These are phyloP conservation scores for Eucalyptus polybractea DNA, from an alignment of 345 rosid species.

Conservation along the genomic window DNA sequence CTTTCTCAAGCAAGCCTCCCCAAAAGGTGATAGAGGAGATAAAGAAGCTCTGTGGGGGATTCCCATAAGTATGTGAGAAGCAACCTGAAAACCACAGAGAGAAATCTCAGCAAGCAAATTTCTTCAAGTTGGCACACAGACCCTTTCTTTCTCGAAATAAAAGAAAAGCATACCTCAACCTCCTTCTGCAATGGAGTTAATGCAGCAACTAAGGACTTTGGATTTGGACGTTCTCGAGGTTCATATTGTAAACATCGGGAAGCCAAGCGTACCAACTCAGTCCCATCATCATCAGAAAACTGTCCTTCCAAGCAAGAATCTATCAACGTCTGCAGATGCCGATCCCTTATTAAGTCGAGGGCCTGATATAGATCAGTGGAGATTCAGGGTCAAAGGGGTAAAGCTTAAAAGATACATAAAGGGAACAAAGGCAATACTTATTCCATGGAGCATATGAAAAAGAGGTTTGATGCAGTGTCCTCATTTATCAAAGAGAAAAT, in stretches of 20 bases:
- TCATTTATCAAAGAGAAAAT: not conserved
- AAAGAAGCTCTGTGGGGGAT: constrained; percentile 51
- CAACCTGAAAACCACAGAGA: constrained; percentile 32
- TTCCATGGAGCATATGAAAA: not conserved
- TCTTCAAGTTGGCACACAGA: not conserved
- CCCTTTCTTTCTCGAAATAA: not conserved
- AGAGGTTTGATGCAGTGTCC: not conserved
- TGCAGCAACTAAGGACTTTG: constrained; percentile 64
- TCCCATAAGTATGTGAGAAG: constrained; percentile 82
- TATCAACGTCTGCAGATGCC: constrained; percentile 73
- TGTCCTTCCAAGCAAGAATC: constrained; percentile 97
- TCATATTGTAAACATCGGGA: constrained; percentile 90
- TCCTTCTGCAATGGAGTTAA: constrained; percentile 84
- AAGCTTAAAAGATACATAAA: not conserved
- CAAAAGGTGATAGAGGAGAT: constrained; percentile 55
- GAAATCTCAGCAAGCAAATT: not conserved
- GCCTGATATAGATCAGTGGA: constrained; percentile 37
- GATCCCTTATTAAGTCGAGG: constrained; percentile 83
- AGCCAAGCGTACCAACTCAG: constrained; percentile 85
- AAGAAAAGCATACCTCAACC: constrained; percentile 29
- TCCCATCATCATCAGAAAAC: constrained; percentile 68
- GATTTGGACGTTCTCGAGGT: constrained; percentile 86
- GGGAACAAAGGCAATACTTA: not conserved
- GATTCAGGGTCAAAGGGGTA: not conserved
- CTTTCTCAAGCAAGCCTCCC: constrained; percentile 88